A percentile compares a stretch with the other conserved stretches of the same genome.
Evolutionary conservation across 2,329 filamentous ascomycete genomes (phyloP).

Genomic region (Alternaria conjuncta): DNA sequence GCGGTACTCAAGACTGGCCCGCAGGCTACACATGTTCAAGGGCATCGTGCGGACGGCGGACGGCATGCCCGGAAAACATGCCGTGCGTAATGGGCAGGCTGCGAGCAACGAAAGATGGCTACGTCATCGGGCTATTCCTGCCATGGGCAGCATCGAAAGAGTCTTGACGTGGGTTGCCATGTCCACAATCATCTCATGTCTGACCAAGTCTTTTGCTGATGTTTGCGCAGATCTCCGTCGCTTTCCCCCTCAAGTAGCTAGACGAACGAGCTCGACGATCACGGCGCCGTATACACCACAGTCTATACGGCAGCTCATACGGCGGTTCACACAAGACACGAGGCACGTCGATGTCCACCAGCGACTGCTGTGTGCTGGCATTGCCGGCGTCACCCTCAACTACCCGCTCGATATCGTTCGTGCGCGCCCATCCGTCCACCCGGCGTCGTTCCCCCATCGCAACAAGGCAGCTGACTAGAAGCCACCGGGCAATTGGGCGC

Average conservation of each 20-base stretch:
- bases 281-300: neutral
- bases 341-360: constrained; percentile 66
- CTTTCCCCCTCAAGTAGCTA: neutral
- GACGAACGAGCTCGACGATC: neutral
- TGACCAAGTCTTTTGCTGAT: neutral
- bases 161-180: neutral
- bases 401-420: constrained; percentile 98
- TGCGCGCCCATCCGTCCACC: constrained; percentile 93
- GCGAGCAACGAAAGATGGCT: neutral
- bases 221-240: neutral
- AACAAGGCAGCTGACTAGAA: constrained; percentile 57
- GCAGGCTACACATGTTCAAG: neutral
- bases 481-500: constrained; percentile 90
- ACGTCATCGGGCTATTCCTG: neutral
- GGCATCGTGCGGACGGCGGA: neutral
- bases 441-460: constrained; percentile 86
- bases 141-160: neutral
- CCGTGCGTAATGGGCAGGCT: neutral
- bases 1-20: neutral
- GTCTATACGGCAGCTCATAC: neutral
- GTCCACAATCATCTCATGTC: neutral
- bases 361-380: constrained; percentile 83
- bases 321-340: neutral
- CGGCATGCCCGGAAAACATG: neutral
- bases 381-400: constrained; percentile 89